phyloP scores from a whole-genome alignment of 1,139 yeast genomes.

The Hanseniaspora uvarum region DNA sequence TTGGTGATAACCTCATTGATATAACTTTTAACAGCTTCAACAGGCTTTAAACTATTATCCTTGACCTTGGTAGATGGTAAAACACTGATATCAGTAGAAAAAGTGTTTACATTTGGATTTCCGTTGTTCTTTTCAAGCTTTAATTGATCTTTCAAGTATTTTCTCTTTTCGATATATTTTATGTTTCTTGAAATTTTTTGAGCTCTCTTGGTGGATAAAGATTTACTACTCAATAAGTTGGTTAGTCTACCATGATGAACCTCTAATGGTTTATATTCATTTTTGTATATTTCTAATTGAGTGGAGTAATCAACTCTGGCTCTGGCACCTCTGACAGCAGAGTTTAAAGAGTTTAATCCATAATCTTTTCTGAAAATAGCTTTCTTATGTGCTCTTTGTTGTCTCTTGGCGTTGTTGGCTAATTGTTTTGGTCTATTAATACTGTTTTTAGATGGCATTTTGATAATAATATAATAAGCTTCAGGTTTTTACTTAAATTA shows the following conservation, averaged over 20 bases:
- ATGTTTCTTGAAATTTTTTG: slow-evolving; percentile 73
- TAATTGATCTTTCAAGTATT: slow-evolving; percentile 41
- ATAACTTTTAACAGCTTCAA: slow-evolving; percentile 14
- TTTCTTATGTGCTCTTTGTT: slow-evolving; percentile 45
- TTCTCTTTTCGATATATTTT: slow-evolving; percentile 54
- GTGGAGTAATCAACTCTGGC: slow-evolving; percentile 47
- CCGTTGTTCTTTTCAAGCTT: slow-evolving; percentile 33
- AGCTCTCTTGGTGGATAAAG: slow-evolving; percentile 70
- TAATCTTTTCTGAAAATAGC: slow-evolving; percentile 45
- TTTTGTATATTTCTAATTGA: slow-evolving; percentile 54
- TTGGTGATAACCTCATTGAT: slow-evolving; percentile 14
- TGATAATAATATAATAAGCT: not conserved
- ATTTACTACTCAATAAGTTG: slow-evolving; percentile 45
- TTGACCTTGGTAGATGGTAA: slow-evolving; percentile 20
- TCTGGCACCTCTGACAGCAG: slow-evolving; percentile 38
- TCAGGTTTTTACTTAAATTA: not conserved
- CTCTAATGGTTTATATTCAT: slow-evolving; percentile 27
- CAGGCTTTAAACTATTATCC: slow-evolving; percentile 16
- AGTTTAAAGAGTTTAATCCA: slow-evolving; percentile 25
- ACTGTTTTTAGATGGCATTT: slow-evolving; percentile 71
- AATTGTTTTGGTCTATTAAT: slow-evolving; percentile 69
- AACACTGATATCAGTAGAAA: slow-evolving; percentile 43
- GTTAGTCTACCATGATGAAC: slow-evolving; percentile 21
- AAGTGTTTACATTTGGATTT: slow-evolving; percentile 20
- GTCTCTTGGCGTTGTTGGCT: slow-evolving; percentile 45